Evolutionary conservation across 352 stramenopile species (phyloP), one percentile per base, ranked within the genome.

Genomic region (Phytophthora sp.): DNA sequence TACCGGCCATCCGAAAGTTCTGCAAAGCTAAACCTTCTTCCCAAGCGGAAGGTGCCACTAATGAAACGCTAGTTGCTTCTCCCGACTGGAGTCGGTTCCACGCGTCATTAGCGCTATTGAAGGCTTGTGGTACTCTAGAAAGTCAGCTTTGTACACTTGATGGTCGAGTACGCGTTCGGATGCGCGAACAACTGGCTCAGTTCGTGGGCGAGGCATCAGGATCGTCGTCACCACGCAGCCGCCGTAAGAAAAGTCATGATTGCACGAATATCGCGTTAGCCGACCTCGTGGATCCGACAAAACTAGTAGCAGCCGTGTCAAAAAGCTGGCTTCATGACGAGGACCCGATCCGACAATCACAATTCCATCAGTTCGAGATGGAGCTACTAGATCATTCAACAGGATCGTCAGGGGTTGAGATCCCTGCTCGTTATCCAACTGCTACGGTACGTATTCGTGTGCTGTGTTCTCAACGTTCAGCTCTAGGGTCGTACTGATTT

Each of bases 11-110:
- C 20, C 80, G 81, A 9, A 64, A 74, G 13, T 70, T 71, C 36
- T 82, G 73, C 53, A 79, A 80, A 13, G 42, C 77, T 39, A 69
- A 79, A 44, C 11, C 41, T 52, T 33, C 18, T 47, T 42, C 41
- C 4, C 30, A 23, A 30, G 27, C 7, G 5, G 31, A 47, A 46
- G 59, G 18, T 3, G 23, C 18, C 30, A 16, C 38, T 18, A 23
- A 16, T 42, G 61, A 33, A 41, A 31, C 42, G 20, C 21, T 70
- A 8, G 53, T 57, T 31, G 57, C 51, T 36, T 62, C 72, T 12
- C 73, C 73, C 3, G 81, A 91, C 52, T 93, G 85, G 82, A 83
- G 75, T 50, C 78, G 84, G n/a, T 93, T 93, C 57, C 85, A 93
- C 51, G 74, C 76, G 3, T 76, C 82, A 3, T 65, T 93, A 12